A percentile compares a stretch with the other conserved stretches of the same genome.
Evolutionary conservation across 176 grass and related monocot species (phyloP).

Genomic region (Triticum aestivum): IWGSC_CS_RefSeq_v2.1 NC_057812.1:557677682-557678181

Average conservation of each 20-base stretch:
- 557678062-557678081: not conserved
- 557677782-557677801: constrained; percentile 81
- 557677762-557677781: constrained; percentile 69
- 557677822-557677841: constrained; percentile 86
- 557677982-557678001: constrained; percentile 93
- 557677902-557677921: constrained; percentile 53
- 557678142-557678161: not conserved
- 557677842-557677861: constrained; percentile 3
- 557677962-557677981: constrained; percentile 84
- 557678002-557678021: constrained; percentile 88
- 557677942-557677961: constrained; percentile 95
- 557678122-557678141: not conserved
- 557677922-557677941: constrained; percentile 96
- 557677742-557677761: constrained; percentile 70
- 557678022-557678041: constrained; percentile 14
- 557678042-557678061: not conserved
- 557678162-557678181: not conserved
- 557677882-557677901: not conserved
- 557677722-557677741: not conserved
- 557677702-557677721: not conserved
- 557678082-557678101: not conserved
- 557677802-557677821: constrained; percentile 93
- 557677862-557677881: not conserved
- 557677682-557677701: not conserved
- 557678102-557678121: not conserved